Conservation (phyloP, 2,329 filamentous ascomycete genomes). For the Delphinella strobiligena region DNA sequence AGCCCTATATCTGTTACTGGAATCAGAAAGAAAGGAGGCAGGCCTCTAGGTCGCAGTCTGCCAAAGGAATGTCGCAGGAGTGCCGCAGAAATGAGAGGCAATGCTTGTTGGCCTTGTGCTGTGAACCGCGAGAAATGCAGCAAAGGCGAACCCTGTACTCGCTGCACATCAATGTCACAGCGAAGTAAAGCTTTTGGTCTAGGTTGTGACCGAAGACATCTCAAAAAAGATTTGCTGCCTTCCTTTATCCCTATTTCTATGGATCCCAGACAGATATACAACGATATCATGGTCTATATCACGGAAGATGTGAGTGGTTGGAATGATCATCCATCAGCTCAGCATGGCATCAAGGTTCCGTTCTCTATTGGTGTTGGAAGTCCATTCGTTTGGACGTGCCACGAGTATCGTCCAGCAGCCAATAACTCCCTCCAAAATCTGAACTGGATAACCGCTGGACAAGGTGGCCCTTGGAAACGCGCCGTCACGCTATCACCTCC, state of each 20-base stretch:
- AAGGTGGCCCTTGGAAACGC: not conserved
- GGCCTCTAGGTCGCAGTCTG: too few species aligned
- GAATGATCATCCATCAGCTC: not conserved
- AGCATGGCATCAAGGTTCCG: not conserved
- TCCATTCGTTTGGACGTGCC: not conserved
- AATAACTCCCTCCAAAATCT: not conserved
- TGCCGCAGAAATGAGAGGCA: not conserved
- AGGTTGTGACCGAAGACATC: not conserved
- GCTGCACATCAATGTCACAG: not conserved
- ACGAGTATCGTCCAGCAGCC: not conserved
- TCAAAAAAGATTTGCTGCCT: not conserved
- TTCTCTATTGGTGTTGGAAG: not conserved
- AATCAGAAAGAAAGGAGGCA: not conserved
- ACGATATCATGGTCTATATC: not conserved
- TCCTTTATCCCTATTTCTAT: not conserved
- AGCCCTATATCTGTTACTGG: too few species aligned
- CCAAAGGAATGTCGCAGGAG: not conserved
- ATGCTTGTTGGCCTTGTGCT: not conserved
- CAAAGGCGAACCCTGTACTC: not conserved
- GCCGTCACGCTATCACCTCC: not conserved
- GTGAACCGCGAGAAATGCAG: not conserved
- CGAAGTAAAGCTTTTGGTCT: not conserved
- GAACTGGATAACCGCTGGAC: not conserved
- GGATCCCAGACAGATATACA: not conserved
- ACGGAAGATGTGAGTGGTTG: not conserved